phyloP scores from a whole-genome alignment of 2,329 filamentous ascomycete species.

The Aspergillus neoniger region DNA sequence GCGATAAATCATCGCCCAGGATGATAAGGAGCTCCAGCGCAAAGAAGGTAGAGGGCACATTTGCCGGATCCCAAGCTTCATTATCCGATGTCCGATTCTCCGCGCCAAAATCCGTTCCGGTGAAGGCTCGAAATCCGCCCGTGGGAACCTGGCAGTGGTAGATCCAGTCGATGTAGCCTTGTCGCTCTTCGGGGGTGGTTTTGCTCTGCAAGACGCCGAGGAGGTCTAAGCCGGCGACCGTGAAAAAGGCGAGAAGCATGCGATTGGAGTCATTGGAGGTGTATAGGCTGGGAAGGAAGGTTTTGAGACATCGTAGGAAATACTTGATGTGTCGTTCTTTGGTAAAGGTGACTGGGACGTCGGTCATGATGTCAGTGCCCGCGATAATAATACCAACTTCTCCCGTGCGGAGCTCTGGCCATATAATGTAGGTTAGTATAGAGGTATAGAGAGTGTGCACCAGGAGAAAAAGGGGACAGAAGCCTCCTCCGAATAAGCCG shows the following conservation, averaged over 20 bases:
- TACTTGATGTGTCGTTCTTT: conserved; percentile 78
- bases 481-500: not conserved
- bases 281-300: conserved; percentile 78
- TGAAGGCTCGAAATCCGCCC: conserved; percentile 87
- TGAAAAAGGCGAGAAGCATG: conserved; percentile 87
- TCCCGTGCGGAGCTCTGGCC: not conserved
- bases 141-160: conserved; percentile 80
- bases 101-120: conserved; percentile 62
- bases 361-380: conserved; percentile 27
- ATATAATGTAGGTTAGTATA: not conserved
- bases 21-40: conserved; percentile 73
- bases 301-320: conserved; percentile 85
- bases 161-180: conserved; percentile 71
- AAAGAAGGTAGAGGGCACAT: conserved; percentile 86
- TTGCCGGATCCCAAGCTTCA: conserved; percentile 70
- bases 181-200: conserved; percentile 56
- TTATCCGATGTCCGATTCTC: conserved; percentile 53
- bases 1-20: conserved; percentile 63
- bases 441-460: not conserved
- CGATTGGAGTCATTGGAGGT: conserved; percentile 87
- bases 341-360: conserved; percentile 30
- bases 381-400: not conserved
- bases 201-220: conserved; percentile 64
- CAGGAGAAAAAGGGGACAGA: not conserved
- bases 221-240: conserved; percentile 79